These are phyloP conservation scores for Fusarium newnesense DNA, from an alignment of 2,329 filamentous ascomycete genomes.

Conservation along the genomic window DNA sequence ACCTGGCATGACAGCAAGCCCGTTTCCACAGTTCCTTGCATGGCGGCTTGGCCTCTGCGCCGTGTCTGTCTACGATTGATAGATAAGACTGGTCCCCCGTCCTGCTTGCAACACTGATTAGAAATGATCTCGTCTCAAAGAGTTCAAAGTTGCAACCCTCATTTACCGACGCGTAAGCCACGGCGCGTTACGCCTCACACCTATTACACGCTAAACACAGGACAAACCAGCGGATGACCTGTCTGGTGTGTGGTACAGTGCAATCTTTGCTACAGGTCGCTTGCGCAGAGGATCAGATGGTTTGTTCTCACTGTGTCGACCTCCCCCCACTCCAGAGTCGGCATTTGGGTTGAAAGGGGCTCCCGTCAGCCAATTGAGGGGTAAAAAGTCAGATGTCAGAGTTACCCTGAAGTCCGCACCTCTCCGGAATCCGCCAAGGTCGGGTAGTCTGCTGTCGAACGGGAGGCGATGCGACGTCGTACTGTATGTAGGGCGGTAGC, in stretches of 20 bases:
- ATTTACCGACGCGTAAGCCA: slow-evolving; percentile 15
- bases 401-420: not conserved
- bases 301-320: not conserved
- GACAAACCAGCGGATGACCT: not conserved
- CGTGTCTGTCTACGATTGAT: not conserved
- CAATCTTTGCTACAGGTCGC: not conserved
- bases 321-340: not conserved
- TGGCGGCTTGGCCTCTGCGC: not conserved
- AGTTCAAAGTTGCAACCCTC: not conserved
- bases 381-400: not conserved
- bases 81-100: not conserved
- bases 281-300: not conserved
- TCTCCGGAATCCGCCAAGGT: not conserved
- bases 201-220: not conserved
- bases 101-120: not conserved
- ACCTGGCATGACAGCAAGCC: not conserved
- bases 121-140: not conserved
- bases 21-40: not conserved
- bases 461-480: not conserved
- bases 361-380: not conserved
- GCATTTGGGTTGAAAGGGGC: not conserved
- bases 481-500: not conserved
- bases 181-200: not conserved
- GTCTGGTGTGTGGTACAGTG: slow-evolving; percentile 8
- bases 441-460: not conserved